Conservation (phyloP, 352 stramenopile species). For the Phytophthora palmivora region DNA sequence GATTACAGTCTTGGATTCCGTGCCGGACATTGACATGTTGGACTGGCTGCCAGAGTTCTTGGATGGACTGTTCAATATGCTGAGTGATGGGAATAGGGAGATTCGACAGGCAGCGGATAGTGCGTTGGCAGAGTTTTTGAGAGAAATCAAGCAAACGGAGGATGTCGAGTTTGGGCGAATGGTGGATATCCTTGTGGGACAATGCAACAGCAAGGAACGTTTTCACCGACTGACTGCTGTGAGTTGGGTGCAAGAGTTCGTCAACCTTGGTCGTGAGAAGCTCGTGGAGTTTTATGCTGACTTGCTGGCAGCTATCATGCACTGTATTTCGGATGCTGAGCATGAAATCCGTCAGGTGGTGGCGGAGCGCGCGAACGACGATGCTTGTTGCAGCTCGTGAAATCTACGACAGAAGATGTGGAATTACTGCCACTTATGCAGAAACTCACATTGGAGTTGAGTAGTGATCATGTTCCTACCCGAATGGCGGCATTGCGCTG, state of each 20-base stretch:
- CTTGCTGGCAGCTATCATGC: constrained; percentile 96
- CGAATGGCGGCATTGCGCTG: constrained; percentile 95
- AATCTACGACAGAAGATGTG: constrained; percentile 90
- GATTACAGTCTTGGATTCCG: constrained; percentile 99
- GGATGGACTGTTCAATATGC: constrained; percentile 99
- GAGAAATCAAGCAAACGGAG: constrained; percentile 96
- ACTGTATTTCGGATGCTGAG: constrained; percentile 98
- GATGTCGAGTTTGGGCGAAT: constrained; percentile 98
- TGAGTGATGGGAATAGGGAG: constrained; percentile 98
- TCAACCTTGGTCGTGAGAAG: constrained; percentile 94
- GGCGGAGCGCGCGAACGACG: constrained; percentile 96
- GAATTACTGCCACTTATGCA: constrained; percentile 94
- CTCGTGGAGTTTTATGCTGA: constrained; percentile 97
- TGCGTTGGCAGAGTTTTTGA: constrained; percentile 94
- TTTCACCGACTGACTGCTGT: constrained; percentile 98
- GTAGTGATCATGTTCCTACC: constrained; percentile 96
- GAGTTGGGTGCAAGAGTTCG: constrained; percentile 98
- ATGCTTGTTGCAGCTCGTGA: constrained; percentile 96
- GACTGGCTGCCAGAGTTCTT: constrained; percentile 98
- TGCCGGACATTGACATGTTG: constrained; percentile 99
- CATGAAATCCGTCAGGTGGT: constrained; percentile 96
- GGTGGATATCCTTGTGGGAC: constrained; percentile 97
- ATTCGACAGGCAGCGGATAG: constrained; percentile 97
- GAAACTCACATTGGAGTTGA: constrained; percentile 95
- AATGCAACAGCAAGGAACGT: constrained; percentile 97